These are phyloP conservation scores for Bromus sterilis DNA, from an alignment of 176 grass and related monocot genomes.

Conservation along the genomic window DNA sequence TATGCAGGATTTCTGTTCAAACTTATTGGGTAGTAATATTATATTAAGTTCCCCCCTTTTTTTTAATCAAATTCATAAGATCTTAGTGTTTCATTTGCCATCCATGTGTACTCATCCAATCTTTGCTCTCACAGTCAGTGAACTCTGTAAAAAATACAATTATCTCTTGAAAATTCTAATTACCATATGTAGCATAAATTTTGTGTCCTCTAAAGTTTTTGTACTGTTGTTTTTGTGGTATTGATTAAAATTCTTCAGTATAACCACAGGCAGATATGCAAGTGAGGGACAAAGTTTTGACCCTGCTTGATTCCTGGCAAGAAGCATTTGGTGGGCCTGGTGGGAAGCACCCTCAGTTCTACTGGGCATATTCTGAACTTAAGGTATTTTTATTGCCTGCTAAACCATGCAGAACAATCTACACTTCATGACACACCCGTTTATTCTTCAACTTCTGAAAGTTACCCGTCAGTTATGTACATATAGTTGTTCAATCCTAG, in stretches of 20 bases:
- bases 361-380: slow-evolving; percentile 74
- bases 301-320: slow-evolving; percentile 79
- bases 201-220: background rate
- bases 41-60: background rate
- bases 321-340: slow-evolving; percentile 72
- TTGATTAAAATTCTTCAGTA: background rate
- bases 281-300: slow-evolving; percentile 70
- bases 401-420: background rate
- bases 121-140: background rate
- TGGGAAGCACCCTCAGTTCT: slow-evolving; percentile 73
- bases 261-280: slow-evolving; percentile 43
- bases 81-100: background rate
- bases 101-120: background rate
- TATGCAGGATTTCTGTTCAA: background rate
- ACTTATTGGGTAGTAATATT: background rate
- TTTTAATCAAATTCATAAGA: background rate
- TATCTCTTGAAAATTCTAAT: background rate
- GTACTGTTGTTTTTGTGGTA: background rate
- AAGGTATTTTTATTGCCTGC: slow-evolving; percentile 34
- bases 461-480: background rate
- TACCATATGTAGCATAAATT: background rate
- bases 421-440: background rate
- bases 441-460: background rate
- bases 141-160: background rate
- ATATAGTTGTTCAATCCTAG: background rate